Conservation (phyloP, 2,329 filamentous ascomycete genomes). For the Alternaria ventricosa region DNA sequence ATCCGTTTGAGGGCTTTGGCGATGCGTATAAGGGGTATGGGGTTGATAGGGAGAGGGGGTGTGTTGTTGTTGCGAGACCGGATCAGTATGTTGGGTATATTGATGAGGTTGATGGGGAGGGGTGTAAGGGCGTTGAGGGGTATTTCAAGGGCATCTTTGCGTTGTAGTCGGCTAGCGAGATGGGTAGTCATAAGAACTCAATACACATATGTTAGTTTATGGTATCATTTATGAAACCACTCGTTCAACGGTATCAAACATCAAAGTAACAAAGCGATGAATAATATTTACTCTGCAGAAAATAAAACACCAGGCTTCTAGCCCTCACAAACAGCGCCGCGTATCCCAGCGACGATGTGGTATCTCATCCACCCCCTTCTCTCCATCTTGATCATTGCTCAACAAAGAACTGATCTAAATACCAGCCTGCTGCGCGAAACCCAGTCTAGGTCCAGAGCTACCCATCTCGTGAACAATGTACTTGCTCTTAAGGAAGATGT, state of each 20-base stretch:
- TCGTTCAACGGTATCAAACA: no score
- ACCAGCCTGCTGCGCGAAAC: conserved; percentile 52
- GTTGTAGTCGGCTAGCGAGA: not conserved
- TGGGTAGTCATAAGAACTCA: no score
- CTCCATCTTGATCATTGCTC: no score
- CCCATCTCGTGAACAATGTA: conserved; percentile 67
- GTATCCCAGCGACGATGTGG: not conserved
- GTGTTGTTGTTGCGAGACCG: conserved; percentile 66
- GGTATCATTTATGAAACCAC: no score
- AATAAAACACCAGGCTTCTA: not conserved
- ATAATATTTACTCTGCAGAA: not conserved
- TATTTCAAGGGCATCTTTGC: conserved; percentile 43
- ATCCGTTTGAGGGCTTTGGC: conserved; percentile 53
- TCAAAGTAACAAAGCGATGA: no score
- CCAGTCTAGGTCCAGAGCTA: conserved; percentile 48
- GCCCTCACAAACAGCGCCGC: not conserved
- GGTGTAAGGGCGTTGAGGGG: conserved; percentile 33
- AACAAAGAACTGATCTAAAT: conserved; percentile 8
- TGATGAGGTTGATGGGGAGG: conserved; percentile 46
- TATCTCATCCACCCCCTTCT: no score
- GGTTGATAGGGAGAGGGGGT: conserved; percentile 62
- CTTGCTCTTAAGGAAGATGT: conserved; percentile 78
- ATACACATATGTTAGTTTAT: no score
- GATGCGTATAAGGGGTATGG: conserved; percentile 64
- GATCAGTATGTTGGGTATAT: conserved; percentile 69